phyloP scores from a whole-genome alignment of 2,329 filamentous ascomycete species.

The Hyphodiscus sp. region DNA sequence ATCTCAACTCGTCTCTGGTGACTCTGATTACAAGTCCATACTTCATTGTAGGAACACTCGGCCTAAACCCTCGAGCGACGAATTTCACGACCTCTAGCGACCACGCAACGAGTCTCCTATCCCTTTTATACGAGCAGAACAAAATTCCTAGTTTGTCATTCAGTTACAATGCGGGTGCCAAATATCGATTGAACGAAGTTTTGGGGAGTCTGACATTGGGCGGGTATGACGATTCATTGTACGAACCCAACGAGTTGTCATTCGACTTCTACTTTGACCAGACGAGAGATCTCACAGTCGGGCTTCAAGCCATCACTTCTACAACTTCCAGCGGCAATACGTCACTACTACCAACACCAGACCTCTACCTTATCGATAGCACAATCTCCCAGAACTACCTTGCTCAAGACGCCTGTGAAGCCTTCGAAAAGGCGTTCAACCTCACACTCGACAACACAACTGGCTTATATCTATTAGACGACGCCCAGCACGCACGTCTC shows the following conservation, averaged over 20 bases:
- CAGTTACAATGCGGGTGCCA: constrained; percentile 36
- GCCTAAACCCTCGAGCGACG: constrained; percentile 32
- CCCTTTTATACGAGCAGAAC: constrained; percentile 29
- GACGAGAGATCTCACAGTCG: constrained; percentile 32
- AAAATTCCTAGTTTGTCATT: constrained; percentile 31
- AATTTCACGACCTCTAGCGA: constrained; percentile 32
- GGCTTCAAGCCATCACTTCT: constrained; percentile 30
- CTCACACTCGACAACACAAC: constrained; percentile 24
- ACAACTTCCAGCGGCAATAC: constrained; percentile 13
- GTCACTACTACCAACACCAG: constrained; percentile 16
- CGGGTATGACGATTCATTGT: constrained; percentile 35
- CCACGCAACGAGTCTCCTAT: constrained; percentile 30
- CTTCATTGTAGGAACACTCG: constrained; percentile 30
- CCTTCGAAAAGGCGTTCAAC: constrained; percentile 30
- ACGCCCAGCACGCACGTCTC: constrained; percentile 22
- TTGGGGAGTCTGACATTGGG: constrained; percentile 34
- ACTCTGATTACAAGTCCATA: constrained; percentile 19
- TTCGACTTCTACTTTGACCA: constrained; percentile 34
- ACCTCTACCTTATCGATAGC: constrained; percentile 28
- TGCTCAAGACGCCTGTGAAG: constrained; percentile 28
- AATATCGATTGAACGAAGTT: constrained; percentile 29
- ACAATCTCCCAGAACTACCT: constrained; percentile 31
- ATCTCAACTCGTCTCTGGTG: not conserved
- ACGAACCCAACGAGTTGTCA: constrained; percentile 30
- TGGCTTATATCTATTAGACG: constrained; percentile 29